Percentiles rank a stretch among this genome's conserved stretches.
Conservation (phyloP, 2,329 filamentous ascomycete species). For the Coniochaeta ligniaria region DNA sequence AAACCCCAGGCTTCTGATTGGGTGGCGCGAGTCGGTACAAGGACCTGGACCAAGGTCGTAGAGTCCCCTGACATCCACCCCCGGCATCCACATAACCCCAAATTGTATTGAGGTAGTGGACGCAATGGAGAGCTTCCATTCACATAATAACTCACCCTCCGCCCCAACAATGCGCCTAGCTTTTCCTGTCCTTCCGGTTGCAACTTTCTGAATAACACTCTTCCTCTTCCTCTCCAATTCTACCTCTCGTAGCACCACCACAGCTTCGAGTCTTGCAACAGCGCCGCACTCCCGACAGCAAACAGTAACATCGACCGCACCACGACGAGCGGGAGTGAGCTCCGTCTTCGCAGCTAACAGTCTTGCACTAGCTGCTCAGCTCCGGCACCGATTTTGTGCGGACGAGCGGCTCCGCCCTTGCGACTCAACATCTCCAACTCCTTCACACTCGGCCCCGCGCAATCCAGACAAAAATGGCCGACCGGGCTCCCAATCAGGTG, state of each 20-base stretch:
- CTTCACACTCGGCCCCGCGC: neutral
- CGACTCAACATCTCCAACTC: neutral
- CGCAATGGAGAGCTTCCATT: neutral
- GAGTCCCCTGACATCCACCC: neutral
- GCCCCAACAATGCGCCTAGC: neutral
- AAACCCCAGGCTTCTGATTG: neutral
- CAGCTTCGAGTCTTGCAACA: neutral
- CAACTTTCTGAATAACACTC: neutral
- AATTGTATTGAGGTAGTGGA: neutral
- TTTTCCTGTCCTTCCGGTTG: neutral
- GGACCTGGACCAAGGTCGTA: neutral
- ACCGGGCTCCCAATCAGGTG: constrained; percentile 33
- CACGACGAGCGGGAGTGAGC: neutral
- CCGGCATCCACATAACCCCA: neutral
- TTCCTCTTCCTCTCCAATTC: neutral
- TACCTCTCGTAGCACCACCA: neutral
- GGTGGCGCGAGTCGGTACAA: neutral
- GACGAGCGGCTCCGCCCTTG: neutral
- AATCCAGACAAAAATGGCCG: constrained; percentile 33
- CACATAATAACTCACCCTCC: constrained; percentile 1
- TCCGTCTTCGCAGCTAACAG: neutral
- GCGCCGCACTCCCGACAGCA: neutral
- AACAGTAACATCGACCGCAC: neutral
- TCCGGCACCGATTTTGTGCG: neutral
- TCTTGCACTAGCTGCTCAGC: neutral